Percentiles rank a stretch among this genome's conserved stretches.
Conservation (phyloP, 306 rosid species). For the Senna siamea region DNA sequence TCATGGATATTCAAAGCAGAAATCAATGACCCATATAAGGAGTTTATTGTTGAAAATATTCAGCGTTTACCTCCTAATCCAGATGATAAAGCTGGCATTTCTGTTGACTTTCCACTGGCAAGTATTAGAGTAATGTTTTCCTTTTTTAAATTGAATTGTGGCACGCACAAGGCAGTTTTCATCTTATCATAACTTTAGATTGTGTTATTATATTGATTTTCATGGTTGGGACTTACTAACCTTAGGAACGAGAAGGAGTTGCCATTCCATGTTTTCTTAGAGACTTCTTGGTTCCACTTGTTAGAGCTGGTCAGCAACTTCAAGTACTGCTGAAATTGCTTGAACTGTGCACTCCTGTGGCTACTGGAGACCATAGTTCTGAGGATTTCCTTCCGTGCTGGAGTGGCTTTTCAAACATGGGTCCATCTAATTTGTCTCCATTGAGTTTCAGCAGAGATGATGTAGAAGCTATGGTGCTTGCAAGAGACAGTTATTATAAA, state of each 20-base stretch:
- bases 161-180: slow-evolving; percentile 28
- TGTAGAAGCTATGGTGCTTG: slow-evolving; percentile 62
- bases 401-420: slow-evolving; percentile 69
- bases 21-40: slow-evolving; percentile 85
- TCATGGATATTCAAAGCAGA: slow-evolving; percentile 98
- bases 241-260: slow-evolving; percentile 81
- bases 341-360: slow-evolving; percentile 72
- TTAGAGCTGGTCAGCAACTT: slow-evolving; percentile 96
- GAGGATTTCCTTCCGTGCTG: slow-evolving; percentile 88
- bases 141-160: slow-evolving; percentile 15
- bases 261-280: slow-evolving; percentile 79
- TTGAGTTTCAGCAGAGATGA: slow-evolving; percentile 64
- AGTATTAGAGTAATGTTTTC: slow-evolving; percentile 67
- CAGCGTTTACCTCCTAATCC: slow-evolving; percentile 44
- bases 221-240: slow-evolving; percentile 45
- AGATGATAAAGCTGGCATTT: slow-evolving; percentile 46
- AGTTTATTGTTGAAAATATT: slow-evolving; percentile 71
- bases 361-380: slow-evolving; percentile 53
- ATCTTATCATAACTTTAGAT: slow-evolving; percentile 29
- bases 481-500: slow-evolving; percentile 71
- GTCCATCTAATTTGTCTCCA: slow-evolving; percentile 58
- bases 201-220: slow-evolving; percentile 40
- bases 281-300: slow-evolving; percentile 72
- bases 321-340: slow-evolving; percentile 87
- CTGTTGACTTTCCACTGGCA: slow-evolving; percentile 60